Conservation (phyloP, 305 asterid genomes). For the Solanum hybrid region DNA sequence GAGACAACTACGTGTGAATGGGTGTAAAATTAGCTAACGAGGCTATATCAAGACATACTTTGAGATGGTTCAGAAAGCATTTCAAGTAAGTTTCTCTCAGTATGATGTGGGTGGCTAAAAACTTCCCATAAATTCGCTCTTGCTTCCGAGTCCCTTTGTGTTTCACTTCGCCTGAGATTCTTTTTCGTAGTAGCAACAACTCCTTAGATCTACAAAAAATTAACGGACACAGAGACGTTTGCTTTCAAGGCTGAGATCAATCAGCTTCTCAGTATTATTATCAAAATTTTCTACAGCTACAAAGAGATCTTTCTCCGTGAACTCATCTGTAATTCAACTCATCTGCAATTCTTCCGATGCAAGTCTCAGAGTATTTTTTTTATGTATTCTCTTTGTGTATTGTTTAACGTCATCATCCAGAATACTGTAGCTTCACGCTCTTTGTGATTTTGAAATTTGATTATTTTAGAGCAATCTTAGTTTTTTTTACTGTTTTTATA, state of each 20-base stretch:
- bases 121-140: background rate
- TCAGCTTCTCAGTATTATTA: background rate
- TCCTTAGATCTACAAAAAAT: background rate
- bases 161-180: background rate
- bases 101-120: too few relatives aligned
- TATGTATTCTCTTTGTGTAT: background rate
- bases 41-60: too few relatives aligned
- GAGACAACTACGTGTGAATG: too few relatives aligned
- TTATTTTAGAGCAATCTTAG: background rate
- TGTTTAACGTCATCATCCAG: background rate
- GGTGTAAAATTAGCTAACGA: too few relatives aligned
- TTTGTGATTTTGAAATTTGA: background rate
- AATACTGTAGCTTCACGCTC: background rate
- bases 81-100: too few relatives aligned
- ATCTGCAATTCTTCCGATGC: too few relatives aligned
- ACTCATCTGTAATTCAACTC: too few relatives aligned
- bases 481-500: too few relatives aligned
- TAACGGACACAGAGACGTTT: background rate
- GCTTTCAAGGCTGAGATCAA: background rate
- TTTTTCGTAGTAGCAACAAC: background rate
- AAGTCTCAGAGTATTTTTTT: background rate
- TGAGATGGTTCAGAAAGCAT: too few relatives aligned
- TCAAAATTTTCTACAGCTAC: background rate
- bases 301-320: background rate
- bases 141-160: background rate